Percentiles rank a stretch among this genome's conserved stretches.
Evolutionary conservation across 768 basidiomycete genomes (phyloP).

Genomic region (Termitomyces sp.): DNA sequence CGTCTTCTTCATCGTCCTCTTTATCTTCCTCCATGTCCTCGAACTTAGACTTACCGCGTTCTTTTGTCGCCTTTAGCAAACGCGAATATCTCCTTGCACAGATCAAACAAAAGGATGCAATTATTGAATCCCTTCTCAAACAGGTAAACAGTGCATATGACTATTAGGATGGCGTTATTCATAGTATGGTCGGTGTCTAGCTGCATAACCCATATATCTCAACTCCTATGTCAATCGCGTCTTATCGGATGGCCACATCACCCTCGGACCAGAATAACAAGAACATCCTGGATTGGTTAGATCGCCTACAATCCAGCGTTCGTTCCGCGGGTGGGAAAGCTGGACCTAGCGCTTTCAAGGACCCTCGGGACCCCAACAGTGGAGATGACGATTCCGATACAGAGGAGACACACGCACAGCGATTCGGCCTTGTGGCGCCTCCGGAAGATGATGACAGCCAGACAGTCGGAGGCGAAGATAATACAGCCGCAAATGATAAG

Average conservation of each 20-base stretch:
- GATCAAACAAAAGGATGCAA: slow-evolving; percentile 81
- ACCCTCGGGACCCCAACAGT: slow-evolving; percentile 26
- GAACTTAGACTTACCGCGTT: slow-evolving; percentile 34
- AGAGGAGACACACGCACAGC: slow-evolving; percentile 27
- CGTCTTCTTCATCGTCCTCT: slow-evolving; percentile 16
- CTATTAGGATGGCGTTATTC: background rate
- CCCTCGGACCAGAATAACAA: slow-evolving; percentile 67
- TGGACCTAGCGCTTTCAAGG: slow-evolving; percentile 41
- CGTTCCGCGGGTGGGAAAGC: slow-evolving; percentile 40
- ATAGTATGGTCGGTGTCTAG: slow-evolving; percentile 25
- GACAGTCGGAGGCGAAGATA: slow-evolving; percentile 24
- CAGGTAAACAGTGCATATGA: slow-evolving; percentile 42
- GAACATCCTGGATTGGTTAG: slow-evolving; percentile 71
- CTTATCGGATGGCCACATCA: slow-evolving; percentile 73
- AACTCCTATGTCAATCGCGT: slow-evolving; percentile 74
- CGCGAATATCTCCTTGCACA: slow-evolving; percentile 83
- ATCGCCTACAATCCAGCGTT: slow-evolving; percentile 59
- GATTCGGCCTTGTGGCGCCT: slow-evolving; percentile 14
- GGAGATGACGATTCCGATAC: slow-evolving; percentile 40
- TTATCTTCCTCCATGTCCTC: slow-evolving; percentile 23
- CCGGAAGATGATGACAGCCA: slow-evolving; percentile 22
- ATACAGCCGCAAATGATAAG: slow-evolving; percentile 39
- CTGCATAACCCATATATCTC: slow-evolving; percentile 79
- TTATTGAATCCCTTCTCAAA: slow-evolving; percentile 81
- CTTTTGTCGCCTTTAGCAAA: slow-evolving; percentile 52